Conservation (phyloP, 73 alveolate species). For the Blepharisma stoltei region DNA sequence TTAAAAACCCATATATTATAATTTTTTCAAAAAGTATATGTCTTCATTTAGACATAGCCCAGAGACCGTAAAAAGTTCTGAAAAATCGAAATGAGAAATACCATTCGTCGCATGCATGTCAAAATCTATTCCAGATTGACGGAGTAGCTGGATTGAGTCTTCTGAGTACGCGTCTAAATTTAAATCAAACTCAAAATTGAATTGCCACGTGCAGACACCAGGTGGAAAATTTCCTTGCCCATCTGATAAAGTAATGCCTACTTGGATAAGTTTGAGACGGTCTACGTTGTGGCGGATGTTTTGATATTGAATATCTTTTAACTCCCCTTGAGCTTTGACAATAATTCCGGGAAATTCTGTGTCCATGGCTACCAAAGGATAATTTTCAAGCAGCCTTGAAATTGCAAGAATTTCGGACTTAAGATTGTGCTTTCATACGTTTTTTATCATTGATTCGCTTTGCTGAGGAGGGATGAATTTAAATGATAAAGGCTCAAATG, state of each 20-base stretch:
- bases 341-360: constrained; percentile 69
- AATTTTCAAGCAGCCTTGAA: constrained; percentile 43
- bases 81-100: constrained; percentile 58
- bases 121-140: constrained; percentile 76
- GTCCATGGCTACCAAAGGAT: constrained; percentile 59
- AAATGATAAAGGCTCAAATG: constrained; percentile 7
- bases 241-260: constrained; percentile 79
- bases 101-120: constrained; percentile 72
- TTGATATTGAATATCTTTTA: constrained; percentile 41
- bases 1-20: too few relatives aligned
- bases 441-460: constrained; percentile 28
- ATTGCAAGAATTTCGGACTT: constrained; percentile 38
- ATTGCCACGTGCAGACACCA: constrained; percentile 77
- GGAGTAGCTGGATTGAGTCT: constrained; percentile 58
- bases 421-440: constrained; percentile 54
- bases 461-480: too few relatives aligned
- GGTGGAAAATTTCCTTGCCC: constrained; percentile 66
- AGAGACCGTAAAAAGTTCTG: constrained; percentile 57
- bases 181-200: constrained; percentile 27
- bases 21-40: too few relatives aligned
- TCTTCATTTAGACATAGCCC: constrained; percentile 60
- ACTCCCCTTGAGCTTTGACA: constrained; percentile 33
- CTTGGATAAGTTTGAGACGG: constrained; percentile 68
- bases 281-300: constrained; percentile 73
- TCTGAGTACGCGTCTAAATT: constrained; percentile 54